Evolutionary conservation across 441 rosid genomes (phyloP).

Genomic region (Jatropha podagrica): DNA sequence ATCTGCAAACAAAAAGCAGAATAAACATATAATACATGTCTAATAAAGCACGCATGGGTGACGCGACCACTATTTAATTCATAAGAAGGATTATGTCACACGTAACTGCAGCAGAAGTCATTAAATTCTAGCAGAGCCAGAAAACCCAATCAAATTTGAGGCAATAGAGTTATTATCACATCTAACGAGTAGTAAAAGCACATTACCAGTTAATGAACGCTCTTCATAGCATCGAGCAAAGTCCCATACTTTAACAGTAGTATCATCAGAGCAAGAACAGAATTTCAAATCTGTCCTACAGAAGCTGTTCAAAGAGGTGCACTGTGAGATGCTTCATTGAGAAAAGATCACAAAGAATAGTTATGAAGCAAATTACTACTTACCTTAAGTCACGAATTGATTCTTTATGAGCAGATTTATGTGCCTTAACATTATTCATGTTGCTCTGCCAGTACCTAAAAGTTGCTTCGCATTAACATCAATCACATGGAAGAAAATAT

Average conservation of each 20-base stretch:
- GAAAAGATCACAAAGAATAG: not conserved
- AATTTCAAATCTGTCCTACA: slow-evolving; percentile 97
- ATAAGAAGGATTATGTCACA: slow-evolving; percentile 1
- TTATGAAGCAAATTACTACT: slow-evolving; percentile 3
- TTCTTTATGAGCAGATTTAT: slow-evolving; percentile 95
- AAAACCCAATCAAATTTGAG: slow-evolving; percentile 2
- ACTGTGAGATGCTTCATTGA: slow-evolving; percentile 8
- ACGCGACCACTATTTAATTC: not conserved
- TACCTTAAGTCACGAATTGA: slow-evolving; percentile 92
- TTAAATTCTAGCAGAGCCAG: not conserved
- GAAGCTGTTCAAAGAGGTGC: slow-evolving; percentile 57
- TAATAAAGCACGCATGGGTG: not conserved
- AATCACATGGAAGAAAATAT: slow-evolving; percentile 7
- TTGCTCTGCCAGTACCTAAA: slow-evolving; percentile 97
- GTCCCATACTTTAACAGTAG: slow-evolving; percentile 98
- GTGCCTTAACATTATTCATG: slow-evolving; percentile 97
- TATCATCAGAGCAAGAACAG: slow-evolving; percentile 98
- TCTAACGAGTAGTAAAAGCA: slow-evolving; percentile 32
- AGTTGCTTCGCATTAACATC: slow-evolving; percentile 5
- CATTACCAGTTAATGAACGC: slow-evolving; percentile 89
- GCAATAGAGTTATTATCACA: slow-evolving; percentile 15
- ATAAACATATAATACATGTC: not conserved
- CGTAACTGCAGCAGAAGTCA: slow-evolving; percentile 7
- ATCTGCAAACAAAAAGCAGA: not conserved
- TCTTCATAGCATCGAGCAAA: slow-evolving; percentile 93